Evolutionary conservation across 805 yeast genomes (phyloP).

Genomic region (Candida easanensis): DNA sequence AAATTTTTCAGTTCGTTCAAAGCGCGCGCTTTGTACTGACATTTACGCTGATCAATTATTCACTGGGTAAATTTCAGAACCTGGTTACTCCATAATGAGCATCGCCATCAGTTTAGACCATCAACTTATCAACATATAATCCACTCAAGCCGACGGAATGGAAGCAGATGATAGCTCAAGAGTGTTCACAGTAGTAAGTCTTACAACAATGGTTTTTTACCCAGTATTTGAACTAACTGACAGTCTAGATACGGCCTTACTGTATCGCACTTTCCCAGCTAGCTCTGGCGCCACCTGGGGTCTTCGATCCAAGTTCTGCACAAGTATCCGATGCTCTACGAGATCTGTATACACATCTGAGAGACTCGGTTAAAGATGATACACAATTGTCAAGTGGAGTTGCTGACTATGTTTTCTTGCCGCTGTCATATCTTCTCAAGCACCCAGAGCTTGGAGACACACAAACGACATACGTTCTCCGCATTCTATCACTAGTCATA

Average conservation of each 20-base stretch:
- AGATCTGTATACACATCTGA: conserved; percentile 29
- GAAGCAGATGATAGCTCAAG: conserved; percentile 1
- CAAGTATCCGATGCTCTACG: conserved; percentile 32
- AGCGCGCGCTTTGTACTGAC: neutral
- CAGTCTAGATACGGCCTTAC: conserved; percentile 33
- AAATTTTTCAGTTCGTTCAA: conserved; percentile 9
- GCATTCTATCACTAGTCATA: conserved; percentile 44
- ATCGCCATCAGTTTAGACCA: neutral
- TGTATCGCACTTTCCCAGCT: conserved; percentile 44
- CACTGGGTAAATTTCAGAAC: conserved; percentile 1
- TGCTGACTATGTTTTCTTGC: conserved; percentile 63
- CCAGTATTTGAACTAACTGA: conserved; percentile 8
- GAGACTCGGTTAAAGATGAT: conserved; percentile 15
- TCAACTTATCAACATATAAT: neutral
- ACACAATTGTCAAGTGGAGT: conserved; percentile 35
- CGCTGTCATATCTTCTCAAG: conserved; percentile 52
- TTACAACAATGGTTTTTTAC: neutral
- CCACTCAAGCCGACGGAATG: neutral
- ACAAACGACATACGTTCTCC: conserved; percentile 43
- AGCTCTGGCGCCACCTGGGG: conserved; percentile 38
- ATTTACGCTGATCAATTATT: neutral
- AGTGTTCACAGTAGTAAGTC: neutral
- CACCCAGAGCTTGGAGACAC: conserved; percentile 44
- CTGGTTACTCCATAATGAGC: neutral
- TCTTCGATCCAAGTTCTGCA: conserved; percentile 32